A percentile compares a stretch with the other conserved stretches of the same genome.
Conservation (phyloP, 2,329 filamentous ascomycete species). For the Dactylellina sp. region DNA sequence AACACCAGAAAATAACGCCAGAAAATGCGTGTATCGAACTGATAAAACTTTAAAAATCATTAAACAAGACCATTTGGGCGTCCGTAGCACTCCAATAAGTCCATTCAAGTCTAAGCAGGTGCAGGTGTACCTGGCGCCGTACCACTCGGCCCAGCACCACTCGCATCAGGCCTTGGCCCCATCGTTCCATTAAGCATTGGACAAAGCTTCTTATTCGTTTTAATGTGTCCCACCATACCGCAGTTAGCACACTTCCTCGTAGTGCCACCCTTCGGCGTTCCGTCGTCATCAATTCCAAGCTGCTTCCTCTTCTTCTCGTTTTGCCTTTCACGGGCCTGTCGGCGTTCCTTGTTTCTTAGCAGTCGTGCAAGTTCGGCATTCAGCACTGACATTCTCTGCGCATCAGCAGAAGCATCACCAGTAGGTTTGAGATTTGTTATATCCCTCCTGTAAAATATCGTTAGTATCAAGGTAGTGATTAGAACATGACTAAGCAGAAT, state of each 20-base stretch:
- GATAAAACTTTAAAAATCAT: not conserved
- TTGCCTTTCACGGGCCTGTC: conserved; percentile 79
- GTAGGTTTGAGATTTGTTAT: conserved; percentile 60
- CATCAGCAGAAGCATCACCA: conserved; percentile 60
- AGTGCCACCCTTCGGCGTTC: conserved; percentile 65
- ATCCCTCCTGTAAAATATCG: conserved; percentile 21
- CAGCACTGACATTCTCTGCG: conserved; percentile 58
- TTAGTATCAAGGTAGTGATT: not conserved
- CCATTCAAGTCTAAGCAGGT: conserved; percentile 3
- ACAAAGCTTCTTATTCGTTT: conserved; percentile 61
- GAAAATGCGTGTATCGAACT: not conserved
- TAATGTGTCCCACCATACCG: conserved; percentile 92
- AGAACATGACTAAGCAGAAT: conserved; percentile 1
- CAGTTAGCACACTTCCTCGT: conserved; percentile 97
- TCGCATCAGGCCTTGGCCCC: conserved; percentile 22
- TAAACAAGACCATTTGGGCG: not conserved
- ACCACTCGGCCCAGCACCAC: conserved; percentile 2
- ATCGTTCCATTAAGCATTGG: conserved; percentile 58
- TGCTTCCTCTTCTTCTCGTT: conserved; percentile 59
- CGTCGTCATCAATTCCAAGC: conserved; percentile 56
- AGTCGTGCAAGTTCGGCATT: conserved; percentile 80
- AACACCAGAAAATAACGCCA: conserved; percentile 6
- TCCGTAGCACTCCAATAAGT: not conserved
- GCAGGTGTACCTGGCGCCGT: conserved; percentile 43
- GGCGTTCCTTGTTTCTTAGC: conserved; percentile 89